A percentile compares a stretch with the other conserved stretches of the same genome.
Conservation (phyloP, 495 filamentous ascomycete genomes). For the Tuber melanosporum region DNA sequence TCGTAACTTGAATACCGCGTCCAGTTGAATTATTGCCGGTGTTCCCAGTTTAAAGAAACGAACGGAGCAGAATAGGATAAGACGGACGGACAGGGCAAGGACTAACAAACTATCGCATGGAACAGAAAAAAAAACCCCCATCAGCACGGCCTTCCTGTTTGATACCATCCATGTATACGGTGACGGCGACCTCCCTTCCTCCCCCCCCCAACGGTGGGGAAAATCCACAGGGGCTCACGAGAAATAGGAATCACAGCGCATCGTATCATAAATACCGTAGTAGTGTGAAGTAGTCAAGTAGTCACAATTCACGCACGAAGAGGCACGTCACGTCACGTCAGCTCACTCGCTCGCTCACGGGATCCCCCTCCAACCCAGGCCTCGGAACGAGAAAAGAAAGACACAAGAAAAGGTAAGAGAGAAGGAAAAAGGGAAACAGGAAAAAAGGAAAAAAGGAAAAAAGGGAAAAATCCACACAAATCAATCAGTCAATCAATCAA, state of each 20-base stretch:
- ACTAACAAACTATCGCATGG: neutral
- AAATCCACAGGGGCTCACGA: neutral
- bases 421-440: neutral
- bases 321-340: constrained; percentile 4
- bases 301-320: constrained; percentile 4
- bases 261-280: neutral
- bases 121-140: neutral
- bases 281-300: neutral
- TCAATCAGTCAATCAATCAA: constrained; percentile 11
- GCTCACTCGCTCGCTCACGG: neutral
- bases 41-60: neutral
- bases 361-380: neutral
- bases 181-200: neutral
- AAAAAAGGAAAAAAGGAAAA: neutral
- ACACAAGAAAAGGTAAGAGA: constrained; percentile 8
- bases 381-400: constrained; percentile 8
- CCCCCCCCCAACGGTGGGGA: neutral
- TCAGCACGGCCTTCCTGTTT: neutral
- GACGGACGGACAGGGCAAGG: neutral
- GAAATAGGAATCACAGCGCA: neutral
- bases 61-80: neutral
- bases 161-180: neutral
- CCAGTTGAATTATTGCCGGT: neutral
- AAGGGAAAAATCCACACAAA: neutral
- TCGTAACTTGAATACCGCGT: neutral